phyloP scores from a whole-genome alignment of 2,329 filamentous ascomycete genomes.

The Hypoxylon sp. region DNA sequence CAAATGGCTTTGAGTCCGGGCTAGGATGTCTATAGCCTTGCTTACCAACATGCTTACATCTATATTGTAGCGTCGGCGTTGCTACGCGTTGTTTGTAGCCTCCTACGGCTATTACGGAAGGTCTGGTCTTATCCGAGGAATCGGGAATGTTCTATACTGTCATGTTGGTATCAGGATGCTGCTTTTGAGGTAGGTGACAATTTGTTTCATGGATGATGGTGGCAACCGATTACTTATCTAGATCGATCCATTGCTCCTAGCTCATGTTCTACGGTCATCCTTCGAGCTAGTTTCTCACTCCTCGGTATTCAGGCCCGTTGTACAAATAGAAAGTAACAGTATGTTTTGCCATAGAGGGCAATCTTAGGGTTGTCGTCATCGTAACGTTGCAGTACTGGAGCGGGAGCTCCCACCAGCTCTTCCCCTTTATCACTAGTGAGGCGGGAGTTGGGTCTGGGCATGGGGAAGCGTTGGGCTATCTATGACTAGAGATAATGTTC shows the following conservation, averaged over 20 bases:
- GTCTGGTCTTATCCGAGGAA: not conserved
- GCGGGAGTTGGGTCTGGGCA: constrained; percentile 17
- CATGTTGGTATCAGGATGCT: constrained; percentile 16
- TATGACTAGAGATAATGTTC: constrained; percentile 27
- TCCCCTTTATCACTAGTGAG: constrained; percentile 29
- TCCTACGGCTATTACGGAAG: not conserved
- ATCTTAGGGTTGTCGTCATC: constrained; percentile 23
- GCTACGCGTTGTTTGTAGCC: not conserved
- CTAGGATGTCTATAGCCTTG: not conserved
- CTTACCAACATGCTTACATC: constrained; percentile 6
- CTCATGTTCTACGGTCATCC: constrained; percentile 4
- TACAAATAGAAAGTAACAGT: constrained; percentile 23
- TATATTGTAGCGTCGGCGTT: constrained; percentile 1
- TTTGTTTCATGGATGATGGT: constrained; percentile 7
- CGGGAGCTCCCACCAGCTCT: constrained; percentile 23
- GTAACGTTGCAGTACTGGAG: constrained; percentile 45
- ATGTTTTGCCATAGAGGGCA: constrained; percentile 12
- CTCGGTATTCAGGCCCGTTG: constrained; percentile 18
- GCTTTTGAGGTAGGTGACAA: constrained; percentile 28
- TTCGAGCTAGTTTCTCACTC: constrained; percentile 5
- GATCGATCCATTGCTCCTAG: constrained; percentile 5
- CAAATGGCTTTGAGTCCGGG: constrained; percentile 1
- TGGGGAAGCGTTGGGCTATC: constrained; percentile 32
- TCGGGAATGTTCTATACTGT: not conserved
- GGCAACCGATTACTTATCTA: constrained; percentile 6